These are phyloP conservation scores for Fulvia fulva DNA, from an alignment of 2,329 filamentous ascomycete species.

Conservation along the genomic window DNA sequence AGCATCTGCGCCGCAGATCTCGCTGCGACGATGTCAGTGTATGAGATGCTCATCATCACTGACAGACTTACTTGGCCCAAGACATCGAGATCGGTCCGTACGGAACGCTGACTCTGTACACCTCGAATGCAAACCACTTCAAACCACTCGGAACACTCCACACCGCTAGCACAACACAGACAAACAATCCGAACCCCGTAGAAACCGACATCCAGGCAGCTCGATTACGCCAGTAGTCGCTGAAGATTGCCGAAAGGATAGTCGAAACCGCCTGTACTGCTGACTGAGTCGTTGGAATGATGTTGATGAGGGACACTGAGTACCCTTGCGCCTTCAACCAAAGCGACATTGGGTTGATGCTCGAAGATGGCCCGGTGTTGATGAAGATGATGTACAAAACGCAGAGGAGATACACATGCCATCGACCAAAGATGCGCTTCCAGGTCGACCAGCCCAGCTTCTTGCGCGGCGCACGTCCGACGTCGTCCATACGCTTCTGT, in stretches of 20 bases:
- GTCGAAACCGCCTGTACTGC: slow-evolving; percentile 58
- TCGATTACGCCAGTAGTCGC: slow-evolving; percentile 21
- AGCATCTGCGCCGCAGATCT: slow-evolving; percentile 54
- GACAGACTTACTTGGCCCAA: slow-evolving; percentile 41
- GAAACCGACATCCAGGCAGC: slow-evolving; percentile 22
- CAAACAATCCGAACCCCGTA: slow-evolving; percentile 22
- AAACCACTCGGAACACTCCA: slow-evolving; percentile 31
- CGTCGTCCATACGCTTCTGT: slow-evolving; percentile 45
- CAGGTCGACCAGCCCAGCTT: slow-evolving; percentile 42
- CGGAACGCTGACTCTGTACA: slow-evolving; percentile 30
- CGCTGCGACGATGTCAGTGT: slow-evolving; percentile 25
- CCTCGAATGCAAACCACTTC: slow-evolving; percentile 34
- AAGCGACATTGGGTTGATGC: slow-evolving; percentile 22
- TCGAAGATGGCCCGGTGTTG: slow-evolving; percentile 42
- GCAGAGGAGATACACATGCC: slow-evolving; percentile 61
- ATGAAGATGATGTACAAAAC: slow-evolving; percentile 62
- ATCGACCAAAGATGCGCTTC: slow-evolving; percentile 54
- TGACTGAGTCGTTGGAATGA: slow-evolving; percentile 48
- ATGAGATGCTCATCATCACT: background rate
- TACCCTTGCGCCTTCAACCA: slow-evolving; percentile 41
- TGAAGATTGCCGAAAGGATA: slow-evolving; percentile 51
- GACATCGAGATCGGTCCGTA: slow-evolving; percentile 35
- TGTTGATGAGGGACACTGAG: slow-evolving; percentile 53
- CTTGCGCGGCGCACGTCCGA: slow-evolving; percentile 17
- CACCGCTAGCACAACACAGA: slow-evolving; percentile 29